Percentiles rank a stretch among this genome's conserved stretches.
These are phyloP conservation scores for Hypoxylon sp. DNA, from an alignment of 2,329 filamentous ascomycete species.

Conservation along the genomic window DNA sequence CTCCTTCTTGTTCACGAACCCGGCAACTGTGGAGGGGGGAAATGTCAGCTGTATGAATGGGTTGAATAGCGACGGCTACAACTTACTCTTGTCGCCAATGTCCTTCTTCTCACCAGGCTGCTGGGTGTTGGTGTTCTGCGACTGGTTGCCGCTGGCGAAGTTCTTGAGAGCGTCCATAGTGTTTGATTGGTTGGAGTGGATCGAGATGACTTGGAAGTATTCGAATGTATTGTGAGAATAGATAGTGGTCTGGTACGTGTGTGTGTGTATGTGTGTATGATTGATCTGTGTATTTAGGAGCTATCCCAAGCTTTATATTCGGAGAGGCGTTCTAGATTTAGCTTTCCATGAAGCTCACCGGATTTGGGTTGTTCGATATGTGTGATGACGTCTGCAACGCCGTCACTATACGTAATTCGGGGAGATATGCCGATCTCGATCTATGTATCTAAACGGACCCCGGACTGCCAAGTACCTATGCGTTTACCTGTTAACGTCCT, in stretches of 20 bases:
- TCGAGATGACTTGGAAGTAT: no score
- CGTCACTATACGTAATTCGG: constrained; percentile 32
- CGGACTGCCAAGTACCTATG: background rate
- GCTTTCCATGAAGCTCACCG: constrained; percentile 28
- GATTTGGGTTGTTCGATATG: constrained; percentile 27
- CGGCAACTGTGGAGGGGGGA: constrained; percentile 37
- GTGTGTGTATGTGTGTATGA: background rate
- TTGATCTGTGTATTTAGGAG: background rate
- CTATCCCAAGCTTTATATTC: constrained; percentile 5
- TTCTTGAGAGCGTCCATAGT: constrained; percentile 53
- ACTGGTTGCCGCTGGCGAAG: constrained; percentile 38
- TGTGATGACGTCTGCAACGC: constrained; percentile 33
- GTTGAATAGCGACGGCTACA: background rate
- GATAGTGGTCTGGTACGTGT: no score
- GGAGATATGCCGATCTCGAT: constrained; percentile 30
- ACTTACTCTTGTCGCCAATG: constrained; percentile 52
- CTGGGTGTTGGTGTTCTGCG: constrained; percentile 29
- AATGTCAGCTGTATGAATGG: background rate
- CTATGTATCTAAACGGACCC: background rate
- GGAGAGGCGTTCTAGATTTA: background rate
- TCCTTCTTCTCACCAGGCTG: constrained; percentile 49
- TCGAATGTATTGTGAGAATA: no score
- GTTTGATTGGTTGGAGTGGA: background rate
- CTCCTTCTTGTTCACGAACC: constrained; percentile 42
- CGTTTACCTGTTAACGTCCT: constrained; percentile 8